These are phyloP conservation scores for Coemansia sp. DNA, from an alignment of 192 early-diverging fungal species.

Conservation along the genomic window DNA sequence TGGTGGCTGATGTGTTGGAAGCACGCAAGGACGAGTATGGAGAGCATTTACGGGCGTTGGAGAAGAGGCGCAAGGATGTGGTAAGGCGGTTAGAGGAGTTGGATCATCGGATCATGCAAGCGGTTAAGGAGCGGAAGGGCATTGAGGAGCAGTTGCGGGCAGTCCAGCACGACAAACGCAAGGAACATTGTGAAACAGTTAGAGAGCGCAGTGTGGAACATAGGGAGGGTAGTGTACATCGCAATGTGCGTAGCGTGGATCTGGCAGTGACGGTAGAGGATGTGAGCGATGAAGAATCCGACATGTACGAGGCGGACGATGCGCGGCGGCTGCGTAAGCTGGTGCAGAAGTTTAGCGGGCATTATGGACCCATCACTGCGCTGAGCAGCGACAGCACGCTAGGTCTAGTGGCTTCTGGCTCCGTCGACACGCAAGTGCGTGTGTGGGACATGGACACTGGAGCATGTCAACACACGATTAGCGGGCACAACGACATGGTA, in stretches of 20 bases:
- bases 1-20: slow-evolving; percentile 13
- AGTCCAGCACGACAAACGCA: background rate
- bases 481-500: slow-evolving; percentile 37
- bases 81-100: slow-evolving; percentile 19
- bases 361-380: slow-evolving; percentile 61
- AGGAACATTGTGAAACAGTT: background rate
- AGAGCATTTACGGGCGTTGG: slow-evolving; percentile 27
- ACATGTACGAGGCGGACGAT: slow-evolving; percentile 30
- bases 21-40: slow-evolving; percentile 37
- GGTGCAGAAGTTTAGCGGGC: slow-evolving; percentile 48
- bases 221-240: background rate
- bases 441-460: slow-evolving; percentile 60
- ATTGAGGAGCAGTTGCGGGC: slow-evolving; percentile 18
- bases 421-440: slow-evolving; percentile 67
- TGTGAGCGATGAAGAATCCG: slow-evolving; percentile 19
- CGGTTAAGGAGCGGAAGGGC: slow-evolving; percentile 16
- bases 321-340: slow-evolving; percentile 40
- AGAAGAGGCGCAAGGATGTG: slow-evolving; percentile 17
- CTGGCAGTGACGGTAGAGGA: slow-evolving; percentile 14
- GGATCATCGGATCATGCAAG: slow-evolving; percentile 22
- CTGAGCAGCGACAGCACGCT: slow-evolving; percentile 61
- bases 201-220: background rate
- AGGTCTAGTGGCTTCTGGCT: slow-evolving; percentile 63
- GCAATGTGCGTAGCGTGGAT: background rate
- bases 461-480: slow-evolving; percentile 37